A percentile compares a stretch with the other conserved stretches of the same genome.
Conservation (phyloP, 108 stramenopile species). For the Stephanodiscus minutulus region DNA sequence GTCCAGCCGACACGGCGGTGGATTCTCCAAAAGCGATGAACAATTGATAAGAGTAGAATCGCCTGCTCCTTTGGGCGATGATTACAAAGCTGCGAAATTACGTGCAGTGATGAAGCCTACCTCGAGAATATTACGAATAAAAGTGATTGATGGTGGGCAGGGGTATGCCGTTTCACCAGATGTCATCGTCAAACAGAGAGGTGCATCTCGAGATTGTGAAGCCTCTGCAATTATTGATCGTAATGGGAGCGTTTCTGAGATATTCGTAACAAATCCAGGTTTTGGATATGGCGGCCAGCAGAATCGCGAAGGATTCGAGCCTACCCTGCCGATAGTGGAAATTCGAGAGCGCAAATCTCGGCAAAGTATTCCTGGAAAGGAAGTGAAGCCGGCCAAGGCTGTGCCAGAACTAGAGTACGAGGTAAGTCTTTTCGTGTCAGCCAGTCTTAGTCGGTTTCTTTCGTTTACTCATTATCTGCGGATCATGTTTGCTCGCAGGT, state of each 20-base stretch:
- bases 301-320: conserved; percentile 22
- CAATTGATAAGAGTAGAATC: conserved; percentile 53
- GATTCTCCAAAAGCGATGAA: conserved; percentile 56
- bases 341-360: conserved; percentile 55
- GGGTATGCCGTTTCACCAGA: conserved; percentile 61
- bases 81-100: conserved; percentile 63
- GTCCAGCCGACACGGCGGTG: conserved; percentile 77
- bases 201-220: conserved; percentile 54
- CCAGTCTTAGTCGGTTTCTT: background rate
- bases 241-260: conserved; percentile 59
- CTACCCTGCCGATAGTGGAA: conserved; percentile 61
- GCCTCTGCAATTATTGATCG: conserved; percentile 77
- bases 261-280: conserved; percentile 79
- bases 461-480: background rate
- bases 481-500: conserved; percentile 12
- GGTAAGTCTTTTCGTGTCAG: conserved; percentile 28
- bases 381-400: conserved; percentile 56
- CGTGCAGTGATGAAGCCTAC: conserved; percentile 62
- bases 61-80: conserved; percentile 80
- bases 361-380: conserved; percentile 13
- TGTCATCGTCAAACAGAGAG: conserved; percentile 59
- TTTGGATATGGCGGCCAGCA: conserved; percentile 67
- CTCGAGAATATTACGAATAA: conserved; percentile 70
- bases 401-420: conserved; percentile 75
- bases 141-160: conserved; percentile 74